These are phyloP conservation scores for Xylaria flabelliformis DNA, from an alignment of 495 filamentous ascomycete species.

Conservation along the genomic window DNA sequence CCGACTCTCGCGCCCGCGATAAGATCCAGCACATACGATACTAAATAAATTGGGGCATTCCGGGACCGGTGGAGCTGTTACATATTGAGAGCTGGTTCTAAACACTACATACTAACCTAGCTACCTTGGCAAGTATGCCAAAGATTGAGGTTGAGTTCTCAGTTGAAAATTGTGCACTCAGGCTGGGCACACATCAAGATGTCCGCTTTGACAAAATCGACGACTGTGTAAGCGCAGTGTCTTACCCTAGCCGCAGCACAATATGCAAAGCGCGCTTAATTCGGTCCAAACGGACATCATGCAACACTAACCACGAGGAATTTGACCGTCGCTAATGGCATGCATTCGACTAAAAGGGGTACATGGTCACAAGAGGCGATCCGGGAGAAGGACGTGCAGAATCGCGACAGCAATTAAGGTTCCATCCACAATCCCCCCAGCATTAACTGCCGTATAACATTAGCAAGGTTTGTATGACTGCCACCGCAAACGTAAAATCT, in stretches of 20 bases:
- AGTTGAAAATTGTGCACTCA: not conserved
- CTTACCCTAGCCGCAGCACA: not conserved
- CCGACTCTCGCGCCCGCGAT: not conserved
- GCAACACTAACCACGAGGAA: not conserved
- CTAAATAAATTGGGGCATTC: conserved; percentile 13
- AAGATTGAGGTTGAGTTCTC: not conserved
- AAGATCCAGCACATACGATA: conserved; percentile 1
- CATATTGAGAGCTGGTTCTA: not conserved
- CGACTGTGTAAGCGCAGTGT: not conserved
- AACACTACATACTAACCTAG: not conserved
- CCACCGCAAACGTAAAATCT: conserved; percentile 35
- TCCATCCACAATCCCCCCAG: not conserved
- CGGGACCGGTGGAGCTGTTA: not conserved
- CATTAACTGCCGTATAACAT: not conserved
- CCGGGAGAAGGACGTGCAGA: not conserved
- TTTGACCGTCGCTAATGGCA: too few species aligned
- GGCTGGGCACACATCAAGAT: not conserved
- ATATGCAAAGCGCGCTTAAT: not conserved
- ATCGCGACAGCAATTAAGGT: not conserved
- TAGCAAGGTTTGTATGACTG: conserved; percentile 27
- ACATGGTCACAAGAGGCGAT: not conserved
- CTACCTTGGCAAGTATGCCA: not conserved
- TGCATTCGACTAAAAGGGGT: not conserved
- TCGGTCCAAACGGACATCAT: not conserved
- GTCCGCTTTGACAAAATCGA: not conserved